These are phyloP conservation scores for Colletotrichum acutatum DNA, from an alignment of 2,329 filamentous ascomycete species.

Conservation along the genomic window DNA sequence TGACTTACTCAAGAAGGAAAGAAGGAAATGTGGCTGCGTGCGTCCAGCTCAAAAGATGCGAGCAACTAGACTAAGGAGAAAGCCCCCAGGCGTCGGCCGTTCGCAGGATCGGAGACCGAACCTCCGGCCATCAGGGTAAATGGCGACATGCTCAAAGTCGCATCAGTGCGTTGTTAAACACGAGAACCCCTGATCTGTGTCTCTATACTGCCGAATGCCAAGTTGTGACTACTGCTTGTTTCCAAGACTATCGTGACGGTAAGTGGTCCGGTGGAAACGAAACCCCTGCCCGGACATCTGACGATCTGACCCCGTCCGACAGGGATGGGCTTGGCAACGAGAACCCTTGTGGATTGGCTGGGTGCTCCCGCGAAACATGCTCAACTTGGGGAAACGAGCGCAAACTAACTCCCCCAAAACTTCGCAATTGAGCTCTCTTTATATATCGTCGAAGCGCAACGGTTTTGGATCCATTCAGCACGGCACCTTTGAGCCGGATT, in stretches of 20 bases:
- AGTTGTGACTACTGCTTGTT: not conserved
- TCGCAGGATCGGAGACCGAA: constrained; percentile 15
- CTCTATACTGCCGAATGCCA: constrained; percentile 7
- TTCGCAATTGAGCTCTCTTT: not conserved
- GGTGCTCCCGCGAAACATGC: constrained; percentile 10
- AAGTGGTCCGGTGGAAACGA: not conserved
- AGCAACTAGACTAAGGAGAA: not conserved
- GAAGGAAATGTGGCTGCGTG: not conserved
- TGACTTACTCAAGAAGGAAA: not conserved
- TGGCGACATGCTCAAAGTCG: not conserved
- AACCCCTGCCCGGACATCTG: not conserved
- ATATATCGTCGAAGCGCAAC: not conserved
- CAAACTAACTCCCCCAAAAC: constrained; percentile 15
- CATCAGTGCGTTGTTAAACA: not conserved
- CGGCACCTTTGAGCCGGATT: constrained; percentile 15
- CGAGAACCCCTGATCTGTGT: not conserved
- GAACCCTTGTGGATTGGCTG: constrained; percentile 23
- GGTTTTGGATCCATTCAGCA: not conserved
- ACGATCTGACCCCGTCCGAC: constrained; percentile 7
- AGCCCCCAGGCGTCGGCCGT: not conserved
- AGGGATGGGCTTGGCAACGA: constrained; percentile 16
- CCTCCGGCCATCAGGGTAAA: not conserved
- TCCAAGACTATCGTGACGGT: not conserved
- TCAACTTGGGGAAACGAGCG: constrained; percentile 21
- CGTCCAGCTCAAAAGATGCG: not conserved